Evolutionary conservation across 1,284 basidiomycete genomes (phyloP), one percentile per base, ranked within the genome.

Genomic region (Baeospora myosura): DNA sequence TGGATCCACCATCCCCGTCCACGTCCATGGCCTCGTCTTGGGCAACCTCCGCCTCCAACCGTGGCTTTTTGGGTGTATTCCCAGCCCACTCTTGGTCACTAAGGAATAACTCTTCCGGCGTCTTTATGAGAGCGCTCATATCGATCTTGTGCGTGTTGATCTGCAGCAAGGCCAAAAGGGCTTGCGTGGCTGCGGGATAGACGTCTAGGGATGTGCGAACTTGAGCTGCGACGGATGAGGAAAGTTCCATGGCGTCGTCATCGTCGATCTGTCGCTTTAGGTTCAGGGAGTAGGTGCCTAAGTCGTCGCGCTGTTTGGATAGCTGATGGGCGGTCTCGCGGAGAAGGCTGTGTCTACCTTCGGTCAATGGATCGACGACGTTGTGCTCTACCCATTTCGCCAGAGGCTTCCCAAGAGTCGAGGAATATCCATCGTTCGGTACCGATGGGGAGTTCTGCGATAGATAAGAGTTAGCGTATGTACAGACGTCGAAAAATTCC

Each of bases 71-170:
- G 54, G 14, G 50, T 55, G 58, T 34, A 5, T 66, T 71, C 48
- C 68, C 72, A 4, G 64, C 67, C 78, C 78, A 81, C 49, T 71
- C 77, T 45, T 69, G 66, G 50, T 82, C 78, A 46, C 81, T 81
- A 37, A 66, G 57, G 47, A 77, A 78, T 24, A 87, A 56, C 56
- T 88, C 84, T 22, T 74, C 69, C 0, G 82, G 80, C 1, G 56
- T 52, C 36, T 64, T 71, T 43, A 87, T 76, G 32, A 87, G 64
- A 12, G 77, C 62, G 2, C 70, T 74, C 69, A 87, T 81, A 56
- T 88, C 84, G 42, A 88, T 69, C 49, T 69, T 73, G 38, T 72
- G 67, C 14, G 63, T 52, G 10, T 61, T 49, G 36, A 76, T 64
- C 18, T 68, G 63, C 26, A 59, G 57, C 17, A 78, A 60, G 5